Evolutionary conservation across 495 filamentous ascomycete species (phyloP).

Genomic region (Aspergillus ellipticus): DNA sequence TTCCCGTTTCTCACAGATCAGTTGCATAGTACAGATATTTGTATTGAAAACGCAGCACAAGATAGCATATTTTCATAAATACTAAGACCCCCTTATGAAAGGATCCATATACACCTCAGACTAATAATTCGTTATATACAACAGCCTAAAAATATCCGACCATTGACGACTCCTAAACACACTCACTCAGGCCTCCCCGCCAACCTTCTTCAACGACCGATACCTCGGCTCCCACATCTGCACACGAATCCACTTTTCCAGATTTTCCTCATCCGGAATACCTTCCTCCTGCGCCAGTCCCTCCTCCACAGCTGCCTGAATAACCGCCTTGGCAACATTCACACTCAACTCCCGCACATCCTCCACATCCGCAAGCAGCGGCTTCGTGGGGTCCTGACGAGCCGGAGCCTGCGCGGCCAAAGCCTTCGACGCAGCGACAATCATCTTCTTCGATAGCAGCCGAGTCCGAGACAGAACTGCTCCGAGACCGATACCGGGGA

Average conservation of each 20-base stretch:
- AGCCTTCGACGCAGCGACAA: slow-evolving; percentile 72
- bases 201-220: slow-evolving; percentile 20
- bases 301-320: slow-evolving; percentile 65
- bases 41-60: too few species aligned
- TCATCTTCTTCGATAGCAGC: slow-evolving; percentile 70
- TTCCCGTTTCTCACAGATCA: too few species aligned
- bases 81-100: too few species aligned
- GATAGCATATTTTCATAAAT: too few species aligned
- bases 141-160: too few species aligned
- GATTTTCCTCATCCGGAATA: slow-evolving; percentile 46
- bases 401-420: slow-evolving; percentile 70
- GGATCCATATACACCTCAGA: too few species aligned
- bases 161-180: too few species aligned
- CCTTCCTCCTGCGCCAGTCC: slow-evolving; percentile 54
- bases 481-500: slow-evolving; percentile 83
- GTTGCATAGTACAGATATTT: too few species aligned
- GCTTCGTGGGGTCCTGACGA: slow-evolving; percentile 49
- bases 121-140: too few species aligned
- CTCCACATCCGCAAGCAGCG: slow-evolving; percentile 72
- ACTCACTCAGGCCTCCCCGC: too few species aligned
- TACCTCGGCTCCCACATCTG: slow-evolving; percentile 91
- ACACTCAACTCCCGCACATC: slow-evolving; percentile 74
- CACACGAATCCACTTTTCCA: slow-evolving; percentile 78
- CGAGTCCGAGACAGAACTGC: slow-evolving; percentile 62
- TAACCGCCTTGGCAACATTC: slow-evolving; percentile 74